A percentile compares a stretch with the other conserved stretches of the same genome.
phyloP scores from a whole-genome alignment of 495 filamentous ascomycete genomes.

The Hyaloscypha bicolor region DNA sequence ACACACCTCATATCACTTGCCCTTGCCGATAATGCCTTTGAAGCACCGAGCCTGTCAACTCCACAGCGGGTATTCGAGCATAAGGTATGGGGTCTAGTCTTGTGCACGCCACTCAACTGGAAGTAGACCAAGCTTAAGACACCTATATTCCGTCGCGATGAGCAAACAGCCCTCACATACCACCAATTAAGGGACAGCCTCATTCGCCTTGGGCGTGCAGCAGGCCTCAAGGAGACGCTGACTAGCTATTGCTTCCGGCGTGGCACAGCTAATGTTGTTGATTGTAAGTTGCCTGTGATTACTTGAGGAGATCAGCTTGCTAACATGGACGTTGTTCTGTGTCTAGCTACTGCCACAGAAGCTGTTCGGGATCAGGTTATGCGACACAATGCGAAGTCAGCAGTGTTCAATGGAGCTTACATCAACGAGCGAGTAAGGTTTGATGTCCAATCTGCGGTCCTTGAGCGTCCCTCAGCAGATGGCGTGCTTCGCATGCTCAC shows the following conservation, averaged over 20 bases:
- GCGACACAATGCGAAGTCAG: conserved; percentile 31
- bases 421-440: conserved; percentile 19
- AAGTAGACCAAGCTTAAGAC: conserved; percentile 35
- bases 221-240: conserved; percentile 12
- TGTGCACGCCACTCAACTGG: conserved; percentile 30
- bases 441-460: conserved; percentile 29
- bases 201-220: conserved; percentile 7
- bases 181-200: no score
- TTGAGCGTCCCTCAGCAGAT: conserved; percentile 22
- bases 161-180: conserved; percentile 11
- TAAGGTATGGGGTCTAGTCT: conserved; percentile 30
- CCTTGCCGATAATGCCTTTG: conserved; percentile 30
- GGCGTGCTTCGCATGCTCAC: conserved; percentile 24
- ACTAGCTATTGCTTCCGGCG: conserved; percentile 16
- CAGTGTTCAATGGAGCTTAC: conserved; percentile 27
- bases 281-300: conserved; percentile 1
- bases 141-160: conserved; percentile 31
- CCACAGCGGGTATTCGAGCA: conserved; percentile 28
- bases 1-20: conserved; percentile 27
- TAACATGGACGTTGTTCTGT: not conserved
- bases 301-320: conserved; percentile 1
- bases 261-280: conserved; percentile 13
- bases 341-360: conserved; percentile 27
- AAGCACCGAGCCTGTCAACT: conserved; percentile 23
- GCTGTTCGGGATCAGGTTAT: conserved; percentile 34